Evolutionary conservation across 306 rosid genomes (phyloP).

Genomic region (Boehmeria nivea): DNA sequence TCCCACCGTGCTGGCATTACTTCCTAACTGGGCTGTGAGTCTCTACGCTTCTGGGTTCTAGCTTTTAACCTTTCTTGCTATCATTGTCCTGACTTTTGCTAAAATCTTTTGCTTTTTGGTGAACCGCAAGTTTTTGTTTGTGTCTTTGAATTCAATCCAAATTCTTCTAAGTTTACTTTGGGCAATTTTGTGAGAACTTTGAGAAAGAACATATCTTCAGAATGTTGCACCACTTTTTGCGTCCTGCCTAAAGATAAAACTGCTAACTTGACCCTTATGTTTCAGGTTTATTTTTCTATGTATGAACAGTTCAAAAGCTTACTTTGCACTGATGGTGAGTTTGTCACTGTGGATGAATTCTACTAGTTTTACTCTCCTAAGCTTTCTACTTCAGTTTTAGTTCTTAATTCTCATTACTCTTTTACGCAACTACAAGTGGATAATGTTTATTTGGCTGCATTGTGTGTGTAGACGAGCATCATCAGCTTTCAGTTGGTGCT

Average conservation of each 20-base stretch:
- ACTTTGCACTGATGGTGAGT: conserved; percentile 58
- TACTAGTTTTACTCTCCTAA: not conserved
- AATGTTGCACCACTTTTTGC: not conserved
- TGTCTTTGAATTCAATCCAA: not conserved
- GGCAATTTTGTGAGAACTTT: conserved; percentile 1
- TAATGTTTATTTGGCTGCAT: conserved; percentile 11
- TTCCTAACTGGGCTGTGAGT: conserved; percentile 96
- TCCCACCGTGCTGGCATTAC: conserved; percentile 79
- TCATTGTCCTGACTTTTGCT: no score
- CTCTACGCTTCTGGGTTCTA: no score
- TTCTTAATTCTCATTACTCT: conserved; percentile 16
- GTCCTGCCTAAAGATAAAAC: not conserved
- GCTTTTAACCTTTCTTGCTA: not conserved
- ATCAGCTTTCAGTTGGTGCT: conserved; percentile 74
- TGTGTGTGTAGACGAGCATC: conserved; percentile 50
- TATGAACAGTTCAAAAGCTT: conserved; percentile 65
- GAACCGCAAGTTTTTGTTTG: no score
- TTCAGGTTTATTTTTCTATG: conserved; percentile 63
- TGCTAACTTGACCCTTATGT: not conserved
- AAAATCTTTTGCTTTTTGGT: not conserved
- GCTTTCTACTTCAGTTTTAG: no score
- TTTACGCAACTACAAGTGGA: not conserved
- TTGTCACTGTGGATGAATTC: conserved; percentile 14
- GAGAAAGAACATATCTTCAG: no score
- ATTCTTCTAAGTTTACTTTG: not conserved